Evolutionary conservation across 2,329 filamentous ascomycete genomes (phyloP), one percentile per base, ranked within the genome.

Genomic region (Hymenoscyphus occultus): DNA sequence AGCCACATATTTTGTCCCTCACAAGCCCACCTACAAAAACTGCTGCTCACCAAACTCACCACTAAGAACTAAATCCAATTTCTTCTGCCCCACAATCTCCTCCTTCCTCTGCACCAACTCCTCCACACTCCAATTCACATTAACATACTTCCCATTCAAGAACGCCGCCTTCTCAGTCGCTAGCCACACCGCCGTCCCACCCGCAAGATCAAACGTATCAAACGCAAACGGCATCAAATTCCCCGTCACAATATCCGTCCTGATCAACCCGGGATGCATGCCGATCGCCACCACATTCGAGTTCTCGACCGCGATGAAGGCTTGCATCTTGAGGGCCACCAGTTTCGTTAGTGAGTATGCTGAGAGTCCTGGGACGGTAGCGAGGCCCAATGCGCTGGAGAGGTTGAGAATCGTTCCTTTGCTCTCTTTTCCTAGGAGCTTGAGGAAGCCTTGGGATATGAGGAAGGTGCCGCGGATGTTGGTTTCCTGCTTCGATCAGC

Each of bases 391-490:
- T 5, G 22, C 42, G n/a, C 62, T 61, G 48, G 63, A 48, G 31
- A 71, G n/a, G 45, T 57, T 68, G 48, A 71, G 61, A 60, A 71
- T 70, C 10, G 60, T 65, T 14, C 62, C 67, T 19, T 62, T 64
- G 28, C 9, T 63, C 1, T 62, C 63, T 16, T 45, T 61, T 1
- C 70, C 65, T 16, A 74, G 63, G 45, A 71, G 62, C 5, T 68
- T 64, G 5, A 78, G 68, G 64, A 78, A 78, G 1, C 68, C 67
- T 57, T 75, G 73, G 4, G 73, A 76, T 19, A 73, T 63, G 35
- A 76, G 70, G 63, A 75, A 76, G 0, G 72, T 75, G 45, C 76
- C 77, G 54, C 71, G 71, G 45, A 74, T 68, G 60, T 78, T 78
- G 28, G 74, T 65, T 59, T 76, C 74, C 77, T 64, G 4, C 56